These are phyloP conservation scores for Cordyceps militaris DNA, from an alignment of 2,329 filamentous ascomycete genomes.

Conservation along the genomic window DNA sequence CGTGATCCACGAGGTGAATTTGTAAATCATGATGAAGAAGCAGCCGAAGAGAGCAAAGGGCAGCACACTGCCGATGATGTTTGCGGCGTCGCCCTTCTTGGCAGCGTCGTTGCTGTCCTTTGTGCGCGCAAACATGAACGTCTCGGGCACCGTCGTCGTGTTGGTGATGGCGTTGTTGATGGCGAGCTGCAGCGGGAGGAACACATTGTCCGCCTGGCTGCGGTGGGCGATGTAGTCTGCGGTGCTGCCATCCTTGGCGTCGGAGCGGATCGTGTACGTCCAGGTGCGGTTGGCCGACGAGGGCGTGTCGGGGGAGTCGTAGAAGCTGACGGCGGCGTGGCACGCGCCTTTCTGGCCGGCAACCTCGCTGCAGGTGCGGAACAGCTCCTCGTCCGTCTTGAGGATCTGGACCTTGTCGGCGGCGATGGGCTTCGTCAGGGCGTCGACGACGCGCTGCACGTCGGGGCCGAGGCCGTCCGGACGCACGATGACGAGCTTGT, in stretches of 20 bases:
- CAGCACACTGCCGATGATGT: slow-evolving; percentile 17
- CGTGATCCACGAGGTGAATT: slow-evolving; percentile 18
- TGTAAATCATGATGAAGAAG: slow-evolving; percentile 13
- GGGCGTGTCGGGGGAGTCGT: slow-evolving; percentile 23
- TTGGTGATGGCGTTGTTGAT: slow-evolving; percentile 27
- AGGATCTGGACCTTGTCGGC: slow-evolving; percentile 15
- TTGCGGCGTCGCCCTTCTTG: neutral
- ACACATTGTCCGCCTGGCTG: slow-evolving; percentile 16
- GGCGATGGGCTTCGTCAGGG: slow-evolving; percentile 19
- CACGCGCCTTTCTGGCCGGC: slow-evolving; percentile 19
- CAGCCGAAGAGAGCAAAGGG: slow-evolving; percentile 10
- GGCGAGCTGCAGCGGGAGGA: slow-evolving; percentile 27
- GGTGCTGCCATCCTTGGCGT: slow-evolving; percentile 29
- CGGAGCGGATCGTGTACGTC: slow-evolving; percentile 23
- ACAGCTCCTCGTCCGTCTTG: slow-evolving; percentile 16
- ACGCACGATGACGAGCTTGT: slow-evolving; percentile 22
- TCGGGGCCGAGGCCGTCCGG: slow-evolving; percentile 19
- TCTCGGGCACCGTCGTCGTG: slow-evolving; percentile 10
- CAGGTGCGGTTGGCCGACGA: slow-evolving; percentile 18
- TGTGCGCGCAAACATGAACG: slow-evolving; percentile 18
- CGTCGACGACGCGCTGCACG: slow-evolving; percentile 21
- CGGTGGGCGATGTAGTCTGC: slow-evolving; percentile 33
- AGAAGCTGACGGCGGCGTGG: slow-evolving; percentile 24
- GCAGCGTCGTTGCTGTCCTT: neutral
- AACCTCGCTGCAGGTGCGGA: slow-evolving; percentile 18